Conservation (phyloP, 2,329 filamentous ascomycete genomes). For the Sporothrix brasiliensis region DNA sequence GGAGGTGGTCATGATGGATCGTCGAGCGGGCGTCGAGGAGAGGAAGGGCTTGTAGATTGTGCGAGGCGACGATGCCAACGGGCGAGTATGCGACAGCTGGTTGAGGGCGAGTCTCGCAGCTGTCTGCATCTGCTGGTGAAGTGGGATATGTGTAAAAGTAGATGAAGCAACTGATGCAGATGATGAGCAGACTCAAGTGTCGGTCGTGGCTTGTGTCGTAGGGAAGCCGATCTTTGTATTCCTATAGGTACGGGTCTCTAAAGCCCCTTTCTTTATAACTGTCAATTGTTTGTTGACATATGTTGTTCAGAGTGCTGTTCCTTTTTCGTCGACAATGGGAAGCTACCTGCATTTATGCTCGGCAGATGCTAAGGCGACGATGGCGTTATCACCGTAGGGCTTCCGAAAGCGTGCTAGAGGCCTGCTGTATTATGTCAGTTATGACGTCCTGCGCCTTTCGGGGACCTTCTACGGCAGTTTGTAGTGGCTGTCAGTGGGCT, state of each 20-base stretch:
- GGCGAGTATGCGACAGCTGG: neutral
- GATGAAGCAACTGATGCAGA: too few species aligned
- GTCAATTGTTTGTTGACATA: neutral
- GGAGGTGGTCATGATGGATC: conserved; percentile 36
- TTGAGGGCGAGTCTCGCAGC: neutral
- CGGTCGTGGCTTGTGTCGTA: neutral
- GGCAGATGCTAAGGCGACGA: neutral
- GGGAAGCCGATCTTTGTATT: neutral
- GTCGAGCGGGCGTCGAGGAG: conserved; percentile 51
- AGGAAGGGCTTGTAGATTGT: neutral
- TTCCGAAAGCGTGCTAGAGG: neutral
- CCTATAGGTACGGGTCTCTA: neutral
- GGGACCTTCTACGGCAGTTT: too few species aligned
- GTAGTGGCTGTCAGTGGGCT: neutral
- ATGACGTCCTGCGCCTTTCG: conserved; percentile 3
- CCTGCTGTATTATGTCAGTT: neutral
- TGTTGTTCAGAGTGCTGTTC: neutral
- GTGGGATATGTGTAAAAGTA: neutral
- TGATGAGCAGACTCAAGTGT: too few species aligned
- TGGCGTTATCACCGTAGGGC: neutral
- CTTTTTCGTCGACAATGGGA: neutral
- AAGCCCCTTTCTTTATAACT: neutral
- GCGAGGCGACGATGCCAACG: too few species aligned
- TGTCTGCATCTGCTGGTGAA: neutral
- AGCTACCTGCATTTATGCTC: conserved; percentile 1